Base-by-base conservation (phyloP, 2,329 filamentous ascomycete genomes). In the Calonectria fujianensis region DNA sequence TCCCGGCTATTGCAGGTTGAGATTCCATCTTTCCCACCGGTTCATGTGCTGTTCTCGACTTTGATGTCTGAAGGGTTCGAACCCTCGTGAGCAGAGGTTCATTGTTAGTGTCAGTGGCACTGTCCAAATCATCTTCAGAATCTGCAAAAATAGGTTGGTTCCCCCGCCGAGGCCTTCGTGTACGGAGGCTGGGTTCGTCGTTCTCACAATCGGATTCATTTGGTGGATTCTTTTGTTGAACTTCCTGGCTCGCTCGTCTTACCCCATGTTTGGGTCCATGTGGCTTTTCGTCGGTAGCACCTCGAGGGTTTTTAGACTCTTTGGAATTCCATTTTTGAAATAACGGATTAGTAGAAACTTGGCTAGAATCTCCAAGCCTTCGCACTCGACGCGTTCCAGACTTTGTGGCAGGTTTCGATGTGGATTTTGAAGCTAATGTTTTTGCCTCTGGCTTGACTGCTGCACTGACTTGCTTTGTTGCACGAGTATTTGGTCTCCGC, bases 321-420 rank as follows among this genome's bases (percentile, higher is more conserved):
- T 80, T 77, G 1, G 77, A 77, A 63, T 77, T 82, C 82, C 83
- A 85, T 72, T 76, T 82, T 63, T 83, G 81, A 18, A 85, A 82
- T 9, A 85, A 78, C 8, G 81, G 82, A 57, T 85, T 85, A 37
- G 70, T 59, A 6, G 73, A 61, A 9, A 74, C n/a, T 54, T 80
- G 78, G 57, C 41, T 74, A n/a, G 63, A n/a, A 57, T 76, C 79
- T 51, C 78, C 77, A 11, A 85, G 78, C 10, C 82, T 82, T 29
- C 84, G 83, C 27, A 85, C 79, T 72, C 81, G 83, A 48, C 81
- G 82, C 11, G 70, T 77, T 35, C 81, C 79, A 20, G 79, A 70
- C 39, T 80, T 81, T 20, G 72, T 59, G 20, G 78, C 73, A 20
- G 79, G 74, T 31, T 82, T 84, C 14, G 80, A 64, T 18, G 78